These are phyloP conservation scores for Coprinopsis sp. DNA, from an alignment of 768 basidiomycete genomes.

Conservation along the genomic window DNA sequence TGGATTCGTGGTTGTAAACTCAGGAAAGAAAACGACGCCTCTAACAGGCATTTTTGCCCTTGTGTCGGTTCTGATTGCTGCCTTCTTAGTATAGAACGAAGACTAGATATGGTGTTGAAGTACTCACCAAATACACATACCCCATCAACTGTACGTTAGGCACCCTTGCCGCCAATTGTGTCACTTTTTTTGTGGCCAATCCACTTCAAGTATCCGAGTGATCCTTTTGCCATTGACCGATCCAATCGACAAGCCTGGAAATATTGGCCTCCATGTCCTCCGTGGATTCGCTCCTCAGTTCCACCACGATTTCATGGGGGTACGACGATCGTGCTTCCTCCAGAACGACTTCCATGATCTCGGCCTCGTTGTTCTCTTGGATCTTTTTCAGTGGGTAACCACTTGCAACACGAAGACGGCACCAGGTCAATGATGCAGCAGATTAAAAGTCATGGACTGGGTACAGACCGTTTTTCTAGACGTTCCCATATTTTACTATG, in stretches of 20 bases:
- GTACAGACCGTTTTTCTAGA: conserved; percentile 81
- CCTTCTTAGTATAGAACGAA: too few relatives aligned
- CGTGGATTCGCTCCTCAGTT: conserved; percentile 68
- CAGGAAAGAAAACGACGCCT: background rate
- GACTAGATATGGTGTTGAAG: too few relatives aligned
- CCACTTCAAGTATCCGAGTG: conserved; percentile 19
- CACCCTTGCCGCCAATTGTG: too few relatives aligned
- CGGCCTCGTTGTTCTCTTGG: conserved; percentile 96
- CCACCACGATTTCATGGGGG: conserved; percentile 79
- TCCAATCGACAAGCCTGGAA: conserved; percentile 85
- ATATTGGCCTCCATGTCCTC: conserved; percentile 87
- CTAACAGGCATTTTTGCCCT: background rate
- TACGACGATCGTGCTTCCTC: conserved; percentile 89
- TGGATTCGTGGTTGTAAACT: conserved; percentile 11
- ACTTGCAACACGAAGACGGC: conserved; percentile 36
- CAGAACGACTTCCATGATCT: conserved; percentile 92
- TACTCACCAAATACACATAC: too few relatives aligned
- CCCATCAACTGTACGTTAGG: too few relatives aligned
- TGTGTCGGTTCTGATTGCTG: background rate
- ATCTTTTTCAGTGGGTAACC: conserved; percentile 89
- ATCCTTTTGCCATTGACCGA: conserved; percentile 61
- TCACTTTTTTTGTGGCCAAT: conserved; percentile 1
- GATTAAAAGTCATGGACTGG: background rate
- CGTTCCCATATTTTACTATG: conserved; percentile 87
- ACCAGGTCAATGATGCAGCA: conserved; percentile 3